phyloP scores from a whole-genome alignment of 371 early-diverging fungal species.

The Mucor velutinosus region DNA sequence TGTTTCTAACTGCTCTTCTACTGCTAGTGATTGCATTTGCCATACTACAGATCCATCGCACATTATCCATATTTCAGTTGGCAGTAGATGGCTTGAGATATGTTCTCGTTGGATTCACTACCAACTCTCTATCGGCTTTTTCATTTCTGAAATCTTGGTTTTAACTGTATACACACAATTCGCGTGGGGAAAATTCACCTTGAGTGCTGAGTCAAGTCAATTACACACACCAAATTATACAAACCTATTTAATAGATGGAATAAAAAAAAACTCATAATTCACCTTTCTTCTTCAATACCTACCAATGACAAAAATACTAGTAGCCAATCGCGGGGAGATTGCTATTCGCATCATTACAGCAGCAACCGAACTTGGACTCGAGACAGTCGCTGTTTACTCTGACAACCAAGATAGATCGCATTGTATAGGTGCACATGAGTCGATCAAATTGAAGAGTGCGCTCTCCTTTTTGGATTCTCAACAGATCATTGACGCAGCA shows the following conservation, averaged over 20 bases:
- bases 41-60: constrained; percentile 8
- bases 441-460: constrained; percentile 23
- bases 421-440: constrained; percentile 26
- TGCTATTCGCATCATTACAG: constrained; percentile 43
- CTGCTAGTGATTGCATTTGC: constrained; percentile 11
- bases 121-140: neutral
- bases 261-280: neutral
- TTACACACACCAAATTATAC: neutral
- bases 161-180: neutral
- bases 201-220: neutral
- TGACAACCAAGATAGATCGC: constrained; percentile 39
- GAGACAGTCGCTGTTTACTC: constrained; percentile 41
- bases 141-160: neutral
- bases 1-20: neutral
- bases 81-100: neutral
- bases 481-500: constrained; percentile 35
- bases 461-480: constrained; percentile 29
- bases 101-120: neutral
- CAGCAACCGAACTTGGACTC: constrained; percentile 39
- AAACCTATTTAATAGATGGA: neutral
- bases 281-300: neutral
- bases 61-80: constrained; percentile 5
- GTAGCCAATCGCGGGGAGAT: constrained; percentile 51
- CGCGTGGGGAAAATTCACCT: neutral
- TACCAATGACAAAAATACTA: constrained; percentile 25